Evolutionary conservation across 148 eudicot genomes (phyloP), one percentile per base, ranked within the genome.

Genomic region (Pouteria glomerata): DNA sequence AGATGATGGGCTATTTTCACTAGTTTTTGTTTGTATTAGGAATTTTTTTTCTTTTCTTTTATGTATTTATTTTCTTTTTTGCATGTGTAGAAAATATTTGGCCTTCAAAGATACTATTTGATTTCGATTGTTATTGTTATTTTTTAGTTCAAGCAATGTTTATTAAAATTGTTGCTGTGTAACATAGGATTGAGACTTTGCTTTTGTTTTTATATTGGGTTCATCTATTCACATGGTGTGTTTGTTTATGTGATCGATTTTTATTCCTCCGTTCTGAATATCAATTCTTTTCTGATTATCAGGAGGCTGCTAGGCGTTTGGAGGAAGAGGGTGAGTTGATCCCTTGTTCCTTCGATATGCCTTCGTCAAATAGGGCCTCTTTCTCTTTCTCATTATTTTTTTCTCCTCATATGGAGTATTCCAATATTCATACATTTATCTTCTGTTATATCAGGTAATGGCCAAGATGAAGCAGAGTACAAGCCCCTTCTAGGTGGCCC

Each of bases 401-500:
- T 70, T 69, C 27, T 19, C 37, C 12, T n/a, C n/a, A n/a, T n/a
- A 21, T 37, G 30, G 69, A 6, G n/a, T n/a, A n/a, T n/a, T n/a
- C n/a, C n/a, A n/a, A n/a, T n/a, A 67, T 73, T 21, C 24, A 62
- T n/a, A 47, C 33, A 33, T 39, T 23, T 27, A 56, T 64, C 13
- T 64, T 35, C 23, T 65, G 19, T 76, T 74, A 44, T 69, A 50
- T 34, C 84, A 86, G 95, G 83, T 69, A 67, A 71, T 56, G 80
- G 47, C 73, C 81, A 77, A 53, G 94, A 71, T 24, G 89, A 79
- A 69, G 87, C 78, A 57, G 97, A 87, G 19, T 89, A 89, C 76
- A 87, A 82, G 80, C 86, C 86, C 53, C 90, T 93, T 73, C 91
- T 93, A 21, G 88, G 83, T 63, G 91, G 88, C 26, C 95, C 92